phyloP scores from a whole-genome alignment of 2,329 filamentous ascomycete genomes.

The Cordyceps fumosorosea region DNA sequence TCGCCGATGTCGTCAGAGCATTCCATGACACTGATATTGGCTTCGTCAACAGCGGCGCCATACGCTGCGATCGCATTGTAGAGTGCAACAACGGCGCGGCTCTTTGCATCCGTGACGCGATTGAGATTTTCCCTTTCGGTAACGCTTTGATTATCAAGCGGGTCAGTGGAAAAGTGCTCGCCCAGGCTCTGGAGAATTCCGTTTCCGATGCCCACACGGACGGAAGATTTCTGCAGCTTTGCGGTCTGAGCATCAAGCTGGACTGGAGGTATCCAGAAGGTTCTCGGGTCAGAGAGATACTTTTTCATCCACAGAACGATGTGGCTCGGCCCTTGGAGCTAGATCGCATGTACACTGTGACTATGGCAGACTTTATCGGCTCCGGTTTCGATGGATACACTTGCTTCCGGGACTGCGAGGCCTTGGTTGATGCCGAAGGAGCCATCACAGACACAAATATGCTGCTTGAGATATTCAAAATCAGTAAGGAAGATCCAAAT shows the following conservation, averaged over 20 bases:
- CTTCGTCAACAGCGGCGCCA: conserved; percentile 21
- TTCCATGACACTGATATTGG: conserved; percentile 21
- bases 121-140: conserved; percentile 21
- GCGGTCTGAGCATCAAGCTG: conserved; percentile 16
- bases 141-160: conserved; percentile 20
- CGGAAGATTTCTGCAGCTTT: conserved; percentile 21
- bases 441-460: conserved; percentile 21
- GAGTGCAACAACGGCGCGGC: conserved; percentile 6
- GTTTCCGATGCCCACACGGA: conserved; percentile 22
- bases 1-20: conserved; percentile 20
- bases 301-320: neutral
- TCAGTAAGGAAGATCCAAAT: neutral
- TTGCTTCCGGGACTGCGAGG: conserved; percentile 17
- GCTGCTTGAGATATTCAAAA: conserved; percentile 16
- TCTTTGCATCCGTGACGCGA: conserved; percentile 18
- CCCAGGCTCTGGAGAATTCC: conserved; percentile 19
- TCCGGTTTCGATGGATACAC: conserved; percentile 21
- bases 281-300: neutral
- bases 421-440: conserved; percentile 18
- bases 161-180: conserved; percentile 15
- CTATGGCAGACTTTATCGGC: conserved; percentile 19
- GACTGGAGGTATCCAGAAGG: conserved; percentile 16
- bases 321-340: neutral
- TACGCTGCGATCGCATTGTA: conserved; percentile 20
- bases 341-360: conserved; percentile 7